Evolutionary conservation across 345 rosid genomes (phyloP).

Genomic region (Moringa oleifera): DNA sequence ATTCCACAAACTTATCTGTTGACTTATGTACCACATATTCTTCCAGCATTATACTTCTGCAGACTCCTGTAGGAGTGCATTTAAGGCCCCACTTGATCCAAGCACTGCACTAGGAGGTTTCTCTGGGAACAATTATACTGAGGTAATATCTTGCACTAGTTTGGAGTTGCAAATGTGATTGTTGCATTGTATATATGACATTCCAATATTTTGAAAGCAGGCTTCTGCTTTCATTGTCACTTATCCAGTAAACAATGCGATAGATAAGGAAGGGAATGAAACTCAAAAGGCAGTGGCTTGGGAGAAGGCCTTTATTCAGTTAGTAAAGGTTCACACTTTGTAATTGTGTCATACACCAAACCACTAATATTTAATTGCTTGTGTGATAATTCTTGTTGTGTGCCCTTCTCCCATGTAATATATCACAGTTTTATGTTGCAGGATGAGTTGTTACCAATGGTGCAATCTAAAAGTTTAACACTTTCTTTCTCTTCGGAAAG

Average conservation of each 20-base stretch:
- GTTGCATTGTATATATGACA: conserved; percentile 15
- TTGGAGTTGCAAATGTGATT: conserved; percentile 9
- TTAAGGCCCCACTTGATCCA: conserved; percentile 97
- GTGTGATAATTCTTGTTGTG: conserved; percentile 2
- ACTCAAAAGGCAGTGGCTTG: conserved; percentile 74
- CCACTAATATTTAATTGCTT: conserved; percentile 5
- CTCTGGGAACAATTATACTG: conserved; percentile 72
- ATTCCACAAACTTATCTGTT: conserved; percentile 12
- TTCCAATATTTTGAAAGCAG: conserved; percentile 44
- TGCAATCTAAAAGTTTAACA: conserved; percentile 57
- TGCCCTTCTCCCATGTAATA: not conserved
- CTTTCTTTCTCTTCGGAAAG: conserved; percentile 95
- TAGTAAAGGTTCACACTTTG: conserved; percentile 61
- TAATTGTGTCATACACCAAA: conserved; percentile 4
- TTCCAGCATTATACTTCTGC: conserved; percentile 87
- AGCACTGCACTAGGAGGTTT: conserved; percentile 92
- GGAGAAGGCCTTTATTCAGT: conserved; percentile 93
- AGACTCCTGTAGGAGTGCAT: conserved; percentile 86
- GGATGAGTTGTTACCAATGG: conserved; percentile 86
- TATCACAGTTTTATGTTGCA: conserved; percentile 29
- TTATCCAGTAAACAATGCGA: conserved; percentile 84
- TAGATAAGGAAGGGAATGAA: conserved; percentile 59
- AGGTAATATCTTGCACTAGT: conserved; percentile 42
- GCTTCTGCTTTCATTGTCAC: conserved; percentile 93
- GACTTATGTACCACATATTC: conserved; percentile 14